These are phyloP conservation scores for Dendrostoma leiphaemia DNA, from an alignment of 2,329 filamentous ascomycete species.

Conservation along the genomic window DNA sequence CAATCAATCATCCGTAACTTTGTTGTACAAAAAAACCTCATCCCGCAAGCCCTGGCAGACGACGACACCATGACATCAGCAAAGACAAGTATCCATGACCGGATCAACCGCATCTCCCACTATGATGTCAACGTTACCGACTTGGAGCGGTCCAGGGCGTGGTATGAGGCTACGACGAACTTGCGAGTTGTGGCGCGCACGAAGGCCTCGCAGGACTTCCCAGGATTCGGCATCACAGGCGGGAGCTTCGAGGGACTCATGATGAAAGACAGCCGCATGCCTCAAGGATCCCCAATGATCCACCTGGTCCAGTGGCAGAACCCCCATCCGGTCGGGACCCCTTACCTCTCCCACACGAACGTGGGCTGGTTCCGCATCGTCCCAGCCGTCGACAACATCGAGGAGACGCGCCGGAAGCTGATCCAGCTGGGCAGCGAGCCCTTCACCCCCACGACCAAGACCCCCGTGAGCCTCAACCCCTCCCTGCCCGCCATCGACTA, in stretches of 20 bases:
- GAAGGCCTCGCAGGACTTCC: background rate
- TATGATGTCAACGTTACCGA: background rate
- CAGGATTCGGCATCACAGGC: background rate
- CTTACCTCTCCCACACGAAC: no score
- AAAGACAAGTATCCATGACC: background rate
- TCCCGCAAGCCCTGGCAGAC: no score
- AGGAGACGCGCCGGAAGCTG: background rate
- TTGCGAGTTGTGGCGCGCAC: background rate
- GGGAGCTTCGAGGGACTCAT: background rate
- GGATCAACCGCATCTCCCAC: background rate
- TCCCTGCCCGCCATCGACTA: no score
- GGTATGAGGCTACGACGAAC: background rate
- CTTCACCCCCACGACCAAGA: background rate
- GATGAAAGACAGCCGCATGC: no score
- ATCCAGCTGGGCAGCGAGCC: background rate
- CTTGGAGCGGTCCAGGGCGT: background rate
- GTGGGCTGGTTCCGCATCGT: no score
- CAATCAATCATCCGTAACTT: no score
- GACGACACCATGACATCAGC: no score
- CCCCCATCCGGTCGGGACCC: no score
- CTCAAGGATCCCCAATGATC: no score
- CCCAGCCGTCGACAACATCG: background rate
- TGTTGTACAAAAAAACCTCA: no score
- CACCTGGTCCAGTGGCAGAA: no score
- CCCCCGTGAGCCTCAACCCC: no score